Conservation (phyloP, 257 asterid genomes). For the Jacaranda copaia region DNA sequence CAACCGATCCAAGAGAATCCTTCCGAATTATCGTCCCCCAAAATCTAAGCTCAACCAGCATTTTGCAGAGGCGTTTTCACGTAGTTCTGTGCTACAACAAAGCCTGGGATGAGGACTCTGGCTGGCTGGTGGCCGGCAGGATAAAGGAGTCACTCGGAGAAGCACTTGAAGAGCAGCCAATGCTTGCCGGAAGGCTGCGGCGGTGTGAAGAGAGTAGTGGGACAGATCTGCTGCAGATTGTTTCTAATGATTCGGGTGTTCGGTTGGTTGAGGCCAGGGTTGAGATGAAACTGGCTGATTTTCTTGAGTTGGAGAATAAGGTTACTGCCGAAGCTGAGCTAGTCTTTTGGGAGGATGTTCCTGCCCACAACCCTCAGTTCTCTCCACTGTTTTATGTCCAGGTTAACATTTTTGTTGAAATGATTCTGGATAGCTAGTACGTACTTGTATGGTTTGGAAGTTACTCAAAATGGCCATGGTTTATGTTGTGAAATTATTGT, state of each 20-base stretch:
- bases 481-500: too few relatives aligned
- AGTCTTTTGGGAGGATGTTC: conserved; percentile 71
- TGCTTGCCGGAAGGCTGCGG: conserved; percentile 73
- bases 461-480: too few relatives aligned
- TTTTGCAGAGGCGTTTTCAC: conserved; percentile 48
- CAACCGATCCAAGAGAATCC: conserved; percentile 58
- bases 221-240: conserved; percentile 44
- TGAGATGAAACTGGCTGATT: conserved; percentile 48
- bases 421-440: too few relatives aligned
- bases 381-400: conserved; percentile 77
- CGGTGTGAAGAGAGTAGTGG: conserved; percentile 6
- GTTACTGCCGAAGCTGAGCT: conserved; percentile 46
- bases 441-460: too few relatives aligned
- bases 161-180: conserved; percentile 58
- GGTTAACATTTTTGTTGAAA: conserved; percentile 38
- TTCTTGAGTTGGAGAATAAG: conserved; percentile 47
- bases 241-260: conserved; percentile 65
- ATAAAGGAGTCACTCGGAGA: conserved; percentile 65
- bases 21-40: conserved; percentile 29
- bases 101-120: conserved; percentile 49
- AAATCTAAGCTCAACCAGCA: conserved; percentile 11
- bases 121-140: conserved; percentile 62
- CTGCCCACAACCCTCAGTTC: conserved; percentile 50
- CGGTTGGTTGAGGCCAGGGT: conserved; percentile 60
- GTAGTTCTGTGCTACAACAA: conserved; percentile 55